These are phyloP conservation scores for Orychophragmus violaceus DNA, from an alignment of 345 rosid species.

Conservation along the genomic window DNA sequence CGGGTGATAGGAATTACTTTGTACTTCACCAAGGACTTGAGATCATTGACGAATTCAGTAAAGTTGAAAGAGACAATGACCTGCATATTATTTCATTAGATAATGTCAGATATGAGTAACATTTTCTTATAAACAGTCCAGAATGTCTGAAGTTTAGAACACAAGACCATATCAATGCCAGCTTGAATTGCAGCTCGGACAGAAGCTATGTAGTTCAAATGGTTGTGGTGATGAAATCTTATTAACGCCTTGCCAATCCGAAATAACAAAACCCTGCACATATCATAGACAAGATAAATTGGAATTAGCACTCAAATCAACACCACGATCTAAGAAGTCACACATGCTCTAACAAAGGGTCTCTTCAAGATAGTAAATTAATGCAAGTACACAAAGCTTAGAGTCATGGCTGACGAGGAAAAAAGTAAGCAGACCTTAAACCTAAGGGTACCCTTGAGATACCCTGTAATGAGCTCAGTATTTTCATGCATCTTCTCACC, in stretches of 20 bases:
- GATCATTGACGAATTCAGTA: constrained; percentile 66
- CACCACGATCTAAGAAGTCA: no score
- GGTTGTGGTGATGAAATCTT: constrained; percentile 74
- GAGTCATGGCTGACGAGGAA: no score
- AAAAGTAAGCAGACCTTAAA: constrained; percentile 66
- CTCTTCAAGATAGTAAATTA: not conserved
- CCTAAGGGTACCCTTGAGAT: constrained; percentile 71
- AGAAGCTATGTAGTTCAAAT: constrained; percentile 69
- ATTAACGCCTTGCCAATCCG: constrained; percentile 95
- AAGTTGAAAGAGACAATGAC: constrained; percentile 81
- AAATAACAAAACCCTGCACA: constrained; percentile 83
- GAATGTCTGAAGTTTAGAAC: constrained; percentile 17
- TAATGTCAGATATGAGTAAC: not conserved
- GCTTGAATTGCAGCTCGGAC: constrained; percentile 70
- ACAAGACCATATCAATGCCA: constrained; percentile 84
- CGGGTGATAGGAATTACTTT: constrained; percentile 62
- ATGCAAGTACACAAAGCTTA: constrained; percentile 16
- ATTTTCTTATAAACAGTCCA: not conserved
- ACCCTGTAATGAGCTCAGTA: constrained; percentile 59
- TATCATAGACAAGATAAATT: constrained; percentile 13
- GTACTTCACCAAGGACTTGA: constrained; percentile 53
- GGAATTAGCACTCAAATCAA: constrained; percentile 8
- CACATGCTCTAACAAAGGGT: not conserved
- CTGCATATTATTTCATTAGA: constrained; percentile 31
- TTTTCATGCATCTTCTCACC: constrained; percentile 95